A percentile compares a stretch with the other conserved stretches of the same genome.
phyloP scores from a whole-genome alignment of 1,139 yeast genomes.

The Candida frijolesensis region DNA sequence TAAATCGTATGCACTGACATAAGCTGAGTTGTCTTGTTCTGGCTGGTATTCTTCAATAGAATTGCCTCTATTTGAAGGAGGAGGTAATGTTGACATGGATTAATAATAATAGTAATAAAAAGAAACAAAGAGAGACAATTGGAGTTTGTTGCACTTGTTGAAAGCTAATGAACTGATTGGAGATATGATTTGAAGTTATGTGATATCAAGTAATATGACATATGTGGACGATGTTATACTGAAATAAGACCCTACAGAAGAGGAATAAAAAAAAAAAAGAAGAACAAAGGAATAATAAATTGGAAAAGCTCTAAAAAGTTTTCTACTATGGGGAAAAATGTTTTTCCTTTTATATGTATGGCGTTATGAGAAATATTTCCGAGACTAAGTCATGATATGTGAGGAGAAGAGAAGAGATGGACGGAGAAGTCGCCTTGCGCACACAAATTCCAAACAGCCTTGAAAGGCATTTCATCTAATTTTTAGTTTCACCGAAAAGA shows the following conservation, averaged over 20 bases:
- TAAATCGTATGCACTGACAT: conserved; percentile 6
- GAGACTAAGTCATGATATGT: not conserved
- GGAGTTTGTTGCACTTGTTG: not conserved
- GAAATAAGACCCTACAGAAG: not conserved
- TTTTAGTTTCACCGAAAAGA: not conserved
- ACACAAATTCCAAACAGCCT: no score
- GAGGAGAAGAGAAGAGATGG: not conserved
- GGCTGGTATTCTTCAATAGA: conserved; percentile 7
- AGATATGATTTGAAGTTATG: conserved; percentile 17
- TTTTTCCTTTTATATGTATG: conserved; percentile 2
- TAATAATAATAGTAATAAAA: no score
- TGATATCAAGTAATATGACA: conserved; percentile 17
- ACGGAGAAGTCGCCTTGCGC: no score
- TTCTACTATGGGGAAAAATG: not conserved
- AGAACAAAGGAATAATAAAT: not conserved
- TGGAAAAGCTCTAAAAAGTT: not conserved
- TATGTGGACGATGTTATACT: conserved; percentile 7
- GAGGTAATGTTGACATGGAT: not conserved
- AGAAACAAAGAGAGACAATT: not conserved
- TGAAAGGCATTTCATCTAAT: no score
- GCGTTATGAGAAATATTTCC: not conserved
- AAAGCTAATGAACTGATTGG: conserved; percentile 17
- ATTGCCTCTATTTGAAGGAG: not conserved
- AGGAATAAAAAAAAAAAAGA: conserved; percentile 3
- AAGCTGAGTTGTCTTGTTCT: conserved; percentile 3